Percentiles rank a stretch among this genome's conserved stretches.
phyloP scores from a whole-genome alignment of 768 basidiomycete genomes.

The Cystofilobasidium bisporidii region DNA sequence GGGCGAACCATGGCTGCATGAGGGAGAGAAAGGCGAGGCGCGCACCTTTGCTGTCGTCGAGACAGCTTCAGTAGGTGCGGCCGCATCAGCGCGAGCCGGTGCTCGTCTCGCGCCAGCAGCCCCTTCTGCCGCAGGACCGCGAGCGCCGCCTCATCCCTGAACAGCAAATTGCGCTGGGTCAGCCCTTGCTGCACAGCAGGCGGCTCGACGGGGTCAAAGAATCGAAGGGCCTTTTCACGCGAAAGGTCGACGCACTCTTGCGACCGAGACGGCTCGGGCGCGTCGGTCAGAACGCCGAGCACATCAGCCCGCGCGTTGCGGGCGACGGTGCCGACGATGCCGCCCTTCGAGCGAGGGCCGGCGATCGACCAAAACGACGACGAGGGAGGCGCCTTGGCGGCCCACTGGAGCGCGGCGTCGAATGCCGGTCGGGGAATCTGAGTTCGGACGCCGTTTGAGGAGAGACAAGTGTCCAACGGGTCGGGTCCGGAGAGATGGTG shows the following conservation, averaged over 20 bases:
- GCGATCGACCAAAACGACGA: slow-evolving; percentile 57
- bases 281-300: not conserved
- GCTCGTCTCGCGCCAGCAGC: not conserved
- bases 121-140: slow-evolving; percentile 12
- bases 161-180: no score
- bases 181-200: no score
- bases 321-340: slow-evolving; percentile 1
- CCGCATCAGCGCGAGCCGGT: not conserved
- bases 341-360: not conserved
- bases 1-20: no score
- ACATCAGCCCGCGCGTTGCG: not conserved
- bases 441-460: no score
- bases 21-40: not conserved
- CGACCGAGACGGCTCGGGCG: not conserved
- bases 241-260: not conserved
- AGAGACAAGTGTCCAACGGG: slow-evolving; percentile 16
- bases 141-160: slow-evolving; percentile 5
- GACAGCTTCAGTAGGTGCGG: slow-evolving; percentile 8
- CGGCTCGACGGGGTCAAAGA: no score
- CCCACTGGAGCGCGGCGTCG: slow-evolving; percentile 79
- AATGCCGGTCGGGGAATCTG: slow-evolving; percentile 63
- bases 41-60: not conserved
- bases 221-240: no score
- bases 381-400: slow-evolving; percentile 68
- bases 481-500: no score